phyloP scores from a whole-genome alignment of 805 yeast species.

The Lipomyces chichibuensis region DNA sequence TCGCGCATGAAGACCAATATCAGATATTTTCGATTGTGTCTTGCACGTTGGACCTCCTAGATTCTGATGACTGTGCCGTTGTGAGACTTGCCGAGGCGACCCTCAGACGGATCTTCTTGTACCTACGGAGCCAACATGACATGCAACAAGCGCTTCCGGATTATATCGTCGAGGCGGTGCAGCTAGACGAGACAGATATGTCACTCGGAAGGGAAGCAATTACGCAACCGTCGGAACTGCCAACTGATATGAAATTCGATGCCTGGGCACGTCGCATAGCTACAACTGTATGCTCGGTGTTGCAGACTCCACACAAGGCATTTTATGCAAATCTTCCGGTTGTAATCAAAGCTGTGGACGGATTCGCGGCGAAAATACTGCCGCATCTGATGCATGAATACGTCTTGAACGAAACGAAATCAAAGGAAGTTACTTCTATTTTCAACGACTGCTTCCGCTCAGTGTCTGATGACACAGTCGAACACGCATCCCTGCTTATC shows the following conservation, averaged over 20 bases:
- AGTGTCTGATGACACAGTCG: slow-evolving; percentile 9
- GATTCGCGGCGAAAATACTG: slow-evolving; percentile 18
- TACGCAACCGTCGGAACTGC: neutral
- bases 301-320: neutral
- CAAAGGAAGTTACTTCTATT: slow-evolving; percentile 11
- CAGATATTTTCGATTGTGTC: slow-evolving; percentile 5
- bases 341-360: slow-evolving; percentile 4
- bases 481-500: slow-evolving; percentile 25
- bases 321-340: slow-evolving; percentile 6
- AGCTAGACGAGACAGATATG: neutral
- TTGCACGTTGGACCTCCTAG: slow-evolving; percentile 6
- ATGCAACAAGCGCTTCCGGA: neutral
- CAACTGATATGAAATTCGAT: slow-evolving; percentile 1
- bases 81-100: slow-evolving; percentile 15
- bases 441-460: slow-evolving; percentile 16
- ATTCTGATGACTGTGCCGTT: slow-evolving; percentile 8
- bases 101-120: neutral
- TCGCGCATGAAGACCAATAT: neutral
- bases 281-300: slow-evolving; percentile 1
- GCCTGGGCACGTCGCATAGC: slow-evolving; percentile 13
- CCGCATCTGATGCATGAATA: slow-evolving; percentile 12
- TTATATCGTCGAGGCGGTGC: neutral
- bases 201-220: neutral
- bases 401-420: neutral
- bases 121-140: neutral